Evolutionary conservation across 1,284 basidiomycete species (phyloP).

Genomic region (Cryptococcus deneoformans): DNA sequence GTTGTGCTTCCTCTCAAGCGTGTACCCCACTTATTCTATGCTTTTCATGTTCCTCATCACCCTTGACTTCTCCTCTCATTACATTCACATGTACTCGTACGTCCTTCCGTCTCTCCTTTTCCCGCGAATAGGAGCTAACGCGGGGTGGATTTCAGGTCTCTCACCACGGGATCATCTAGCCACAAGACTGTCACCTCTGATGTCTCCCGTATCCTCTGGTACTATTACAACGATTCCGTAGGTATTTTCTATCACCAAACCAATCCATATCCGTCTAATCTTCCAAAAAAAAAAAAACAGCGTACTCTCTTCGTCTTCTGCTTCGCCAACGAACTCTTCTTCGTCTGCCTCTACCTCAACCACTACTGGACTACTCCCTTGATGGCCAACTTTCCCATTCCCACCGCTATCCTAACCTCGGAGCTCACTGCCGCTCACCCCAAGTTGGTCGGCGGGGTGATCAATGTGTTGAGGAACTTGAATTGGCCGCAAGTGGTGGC

Average conservation of each 20-base stretch:
- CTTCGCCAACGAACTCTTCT: conserved; percentile 97
- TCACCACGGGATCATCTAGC: conserved; percentile 85
- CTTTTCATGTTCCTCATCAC: conserved; percentile 94
- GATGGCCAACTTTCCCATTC: conserved; percentile 27
- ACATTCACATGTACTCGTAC: conserved; percentile 99
- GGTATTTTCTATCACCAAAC: conserved; percentile 40
- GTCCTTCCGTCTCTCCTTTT: conserved; percentile 22
- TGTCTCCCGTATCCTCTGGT: conserved; percentile 85
- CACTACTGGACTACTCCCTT: conserved; percentile 65
- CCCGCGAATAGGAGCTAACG: neutral
- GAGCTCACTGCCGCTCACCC: conserved; percentile 21
- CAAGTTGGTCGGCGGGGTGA: conserved; percentile 13
- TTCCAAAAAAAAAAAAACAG: conserved; percentile 48
- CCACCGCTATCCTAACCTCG: conserved; percentile 25
- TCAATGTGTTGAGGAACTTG: conserved; percentile 48
- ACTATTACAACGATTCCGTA: conserved; percentile 92
- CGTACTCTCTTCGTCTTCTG: conserved; percentile 88
- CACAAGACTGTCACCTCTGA: conserved; percentile 91
- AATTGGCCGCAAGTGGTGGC: conserved; percentile 85
- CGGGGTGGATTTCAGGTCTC: conserved; percentile 60
- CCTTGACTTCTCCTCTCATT: conserved; percentile 97
- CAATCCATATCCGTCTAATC: neutral
- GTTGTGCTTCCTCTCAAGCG: conserved; percentile 87
- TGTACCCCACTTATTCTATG: conserved; percentile 78
- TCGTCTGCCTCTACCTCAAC: conserved; percentile 92